Evolutionary conservation across 2,329 filamentous ascomycete species (phyloP).

Genomic region (Alternaria burnsii): DNA sequence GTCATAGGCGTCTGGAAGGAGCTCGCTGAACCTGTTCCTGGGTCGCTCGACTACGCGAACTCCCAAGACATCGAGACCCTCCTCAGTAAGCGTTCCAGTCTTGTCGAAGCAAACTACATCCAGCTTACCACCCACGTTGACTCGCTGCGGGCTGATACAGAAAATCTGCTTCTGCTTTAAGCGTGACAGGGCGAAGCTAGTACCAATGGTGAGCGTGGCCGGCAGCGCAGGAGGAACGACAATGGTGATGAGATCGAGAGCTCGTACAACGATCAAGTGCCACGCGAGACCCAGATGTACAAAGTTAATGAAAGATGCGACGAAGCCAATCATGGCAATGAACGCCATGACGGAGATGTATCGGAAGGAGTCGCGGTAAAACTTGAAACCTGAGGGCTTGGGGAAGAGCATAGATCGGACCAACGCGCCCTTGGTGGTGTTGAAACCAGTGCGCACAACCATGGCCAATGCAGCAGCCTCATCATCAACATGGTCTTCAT

Average conservation of each 20-base stretch:
- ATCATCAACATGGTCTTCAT: conserved; percentile 83
- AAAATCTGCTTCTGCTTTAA: conserved; percentile 92
- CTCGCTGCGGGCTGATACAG: conserved; percentile 95
- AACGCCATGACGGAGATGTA: conserved; percentile 97
- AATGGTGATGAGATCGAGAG: conserved; percentile 95
- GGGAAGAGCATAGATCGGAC: conserved; percentile 98
- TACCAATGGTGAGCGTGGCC: conserved; percentile 94
- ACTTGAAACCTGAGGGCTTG: conserved; percentile 97
- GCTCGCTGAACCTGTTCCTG: conserved; percentile 74
- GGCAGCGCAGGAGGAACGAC: conserved; percentile 95
- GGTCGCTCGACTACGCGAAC: conserved; percentile 77
- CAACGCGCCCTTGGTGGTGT: conserved; percentile 94
- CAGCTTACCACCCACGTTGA: conserved; percentile 95
- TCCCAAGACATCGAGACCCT: conserved; percentile 92
- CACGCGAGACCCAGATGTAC: conserved; percentile 81
- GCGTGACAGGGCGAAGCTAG: conserved; percentile 88
- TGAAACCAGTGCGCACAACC: conserved; percentile 93
- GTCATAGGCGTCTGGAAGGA: conserved; percentile 71
- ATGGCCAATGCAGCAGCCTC: conserved; percentile 92
- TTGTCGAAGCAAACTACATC: conserved; percentile 99
- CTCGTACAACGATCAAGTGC: conserved; percentile 90
- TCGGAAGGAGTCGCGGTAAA: conserved; percentile 95
- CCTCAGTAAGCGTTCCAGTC: conserved; percentile 96
- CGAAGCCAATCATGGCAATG: conserved; percentile 85
- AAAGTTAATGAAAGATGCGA: conserved; percentile 93